Base-by-base conservation (phyloP, 2,329 filamentous ascomycete species). In the Sporothrix mexicana region DNA sequence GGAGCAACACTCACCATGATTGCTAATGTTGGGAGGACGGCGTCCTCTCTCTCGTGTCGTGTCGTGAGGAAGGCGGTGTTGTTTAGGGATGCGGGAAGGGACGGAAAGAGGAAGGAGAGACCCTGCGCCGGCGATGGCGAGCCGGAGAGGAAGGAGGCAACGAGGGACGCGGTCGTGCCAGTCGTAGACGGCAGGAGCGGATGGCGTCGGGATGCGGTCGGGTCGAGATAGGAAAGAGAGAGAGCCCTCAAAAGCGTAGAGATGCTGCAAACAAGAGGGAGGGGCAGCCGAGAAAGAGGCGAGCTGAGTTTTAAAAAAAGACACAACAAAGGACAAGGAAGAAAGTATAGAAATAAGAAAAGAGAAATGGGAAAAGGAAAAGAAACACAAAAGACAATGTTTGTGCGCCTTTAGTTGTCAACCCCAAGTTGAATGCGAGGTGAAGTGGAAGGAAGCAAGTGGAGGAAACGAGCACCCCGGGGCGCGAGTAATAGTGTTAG, bases 1-100 rank as follows among this genome's bases (percentile, higher is more conserved):
- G 41, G 41, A 45, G n/a, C 71, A 51, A 25, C 17, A 64, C 69
- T 71, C 69, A 71, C 69, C 69, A 71, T 71, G 68, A 15, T 61
- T 43, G 69, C 43, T 43, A 57, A 41, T 43, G 69, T n/a, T 6
- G 15, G 6, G 15, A 25, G 57, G 53, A 20, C n/a, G 15, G 36
- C 7, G 30, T 36, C 30, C 57, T n/a, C 4, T 17, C 47, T 53
- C 41, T n/a, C 3, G 17, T 3, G 49, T 67, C 45, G 64, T 20
- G 45, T 20, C 13, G 45, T 12, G 20, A n/a, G 47, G 45, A 68
- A 68, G 47, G 55, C 57, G 69, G 25, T 49, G 30, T 36, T 36
- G 5, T 4, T 36, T 36, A 6, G 7, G 30, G 3, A 7, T 6
- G 5, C 4, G 4, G 41, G 20, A 17, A 2, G 20, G 47, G 20